Conservation (phyloP, 2,329 filamentous ascomycete species). For the Hypoxylon sp. region DNA sequence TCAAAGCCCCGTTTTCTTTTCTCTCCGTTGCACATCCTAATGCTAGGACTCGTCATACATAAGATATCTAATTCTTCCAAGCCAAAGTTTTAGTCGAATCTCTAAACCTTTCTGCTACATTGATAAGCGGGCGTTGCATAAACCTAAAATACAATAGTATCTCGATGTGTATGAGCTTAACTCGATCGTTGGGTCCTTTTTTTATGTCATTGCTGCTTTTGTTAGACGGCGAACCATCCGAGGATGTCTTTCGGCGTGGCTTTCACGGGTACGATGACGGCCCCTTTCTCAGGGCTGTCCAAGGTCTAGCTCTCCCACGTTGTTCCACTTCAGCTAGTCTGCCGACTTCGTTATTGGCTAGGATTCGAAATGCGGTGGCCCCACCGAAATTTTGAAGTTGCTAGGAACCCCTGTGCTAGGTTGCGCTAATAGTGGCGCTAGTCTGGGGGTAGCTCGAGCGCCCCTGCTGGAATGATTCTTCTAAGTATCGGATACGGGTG, state of each 20-base stretch:
- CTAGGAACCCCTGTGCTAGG: slow-evolving; percentile 44
- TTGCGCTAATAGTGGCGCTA: slow-evolving; percentile 33
- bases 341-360: slow-evolving; percentile 40
- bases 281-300: slow-evolving; percentile 27
- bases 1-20: slow-evolving; percentile 19
- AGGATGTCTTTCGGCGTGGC: slow-evolving; percentile 34
- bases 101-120: slow-evolving; percentile 24
- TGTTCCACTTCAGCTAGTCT: slow-evolving; percentile 26
- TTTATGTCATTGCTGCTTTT: slow-evolving; percentile 30
- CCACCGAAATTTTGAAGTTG: slow-evolving; percentile 48
- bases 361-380: slow-evolving; percentile 38
- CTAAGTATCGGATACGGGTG: slow-evolving; percentile 29
- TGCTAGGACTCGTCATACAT: slow-evolving; percentile 14
- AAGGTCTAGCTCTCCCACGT: slow-evolving; percentile 26
- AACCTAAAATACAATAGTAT: slow-evolving; percentile 37
- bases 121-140: slow-evolving; percentile 14
- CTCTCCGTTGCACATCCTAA: neutral
- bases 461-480: slow-evolving; percentile 22
- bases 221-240: slow-evolving; percentile 27
- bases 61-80: slow-evolving; percentile 8
- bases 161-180: slow-evolving; percentile 29
- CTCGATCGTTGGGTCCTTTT: slow-evolving; percentile 22
- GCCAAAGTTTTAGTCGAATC: slow-evolving; percentile 18
- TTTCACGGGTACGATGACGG: slow-evolving; percentile 18
- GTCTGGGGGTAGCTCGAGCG: slow-evolving; percentile 42